Base-by-base conservation (phyloP, 2,329 filamentous ascomycete genomes). In the Zalaria sp. region DNA sequence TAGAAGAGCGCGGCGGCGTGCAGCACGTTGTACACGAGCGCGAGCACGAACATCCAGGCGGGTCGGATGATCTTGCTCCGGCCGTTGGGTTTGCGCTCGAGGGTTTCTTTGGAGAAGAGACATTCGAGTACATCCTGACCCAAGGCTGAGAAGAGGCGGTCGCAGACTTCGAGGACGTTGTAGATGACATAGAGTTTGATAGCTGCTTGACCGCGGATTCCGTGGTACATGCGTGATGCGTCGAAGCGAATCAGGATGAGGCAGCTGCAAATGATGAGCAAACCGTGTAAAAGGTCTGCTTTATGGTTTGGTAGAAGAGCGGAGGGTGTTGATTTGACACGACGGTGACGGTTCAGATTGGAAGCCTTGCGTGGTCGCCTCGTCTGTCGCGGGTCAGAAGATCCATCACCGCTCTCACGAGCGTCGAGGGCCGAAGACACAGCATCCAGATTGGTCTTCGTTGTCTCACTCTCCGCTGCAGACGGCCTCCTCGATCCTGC, bases 161-260 rank as follows among this genome's bases (percentile, higher is more conserved):
- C 91, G 41, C 83, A 83, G 2, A 93, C 83, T 63, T 98, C 91
- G 4, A 98, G 75, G 29, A 95, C 84, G 56, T 98, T 98, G 69
- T 94, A 98, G 42, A 98, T 96, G 45, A 98, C 91, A 59, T 98
- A 98, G 7, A 98, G 73, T 58, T 98, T 98, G 65, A 98, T 95
- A 5, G 89, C 88, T 2, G 88, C 89, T 60, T 98, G 91, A 0
- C 87, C 91, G 37, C 89, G 81, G 52, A 98, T 94, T 53, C 88
- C 88, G 60, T 98, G 91, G 56, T 98, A 98, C 85, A 96, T 95
- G 40, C 88, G 78, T 57, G 88, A 95, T 4, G 91, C 91, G 58
- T 98, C 93, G 37, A 98, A 81, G 25, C 77, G 80, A 79, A 94
- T 89, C 39, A 98, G 68, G 9, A 89, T 77, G 40, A 82, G 68